phyloP scores from a whole-genome alignment of 179 eudicot species.

The Amaranthus tricolor region DNA sequence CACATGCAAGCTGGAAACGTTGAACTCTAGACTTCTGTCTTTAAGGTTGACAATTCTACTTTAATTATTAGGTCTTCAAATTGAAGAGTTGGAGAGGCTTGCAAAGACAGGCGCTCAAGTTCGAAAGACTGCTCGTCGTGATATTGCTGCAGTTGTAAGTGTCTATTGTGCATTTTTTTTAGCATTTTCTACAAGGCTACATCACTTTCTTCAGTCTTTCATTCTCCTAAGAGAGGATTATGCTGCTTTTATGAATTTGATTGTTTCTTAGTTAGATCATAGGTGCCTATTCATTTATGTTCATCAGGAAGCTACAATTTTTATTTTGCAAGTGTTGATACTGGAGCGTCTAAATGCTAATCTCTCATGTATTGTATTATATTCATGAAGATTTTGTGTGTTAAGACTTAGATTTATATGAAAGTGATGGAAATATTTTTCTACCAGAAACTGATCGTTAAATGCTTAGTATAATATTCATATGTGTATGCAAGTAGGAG shows the following conservation, averaged over 20 bases:
- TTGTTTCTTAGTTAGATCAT: background rate
- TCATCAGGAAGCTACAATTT: background rate
- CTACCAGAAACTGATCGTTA: no score
- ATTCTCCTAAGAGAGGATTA: background rate
- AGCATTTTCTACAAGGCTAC: background rate
- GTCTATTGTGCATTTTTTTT: background rate
- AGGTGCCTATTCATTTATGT: background rate
- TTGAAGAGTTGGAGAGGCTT: slow-evolving; percentile 72
- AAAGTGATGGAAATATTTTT: background rate
- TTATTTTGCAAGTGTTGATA: background rate
- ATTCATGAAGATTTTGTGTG: background rate
- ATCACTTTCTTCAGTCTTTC: background rate
- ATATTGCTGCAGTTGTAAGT: slow-evolving; percentile 94
- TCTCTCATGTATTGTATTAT: background rate
- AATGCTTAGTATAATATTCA: no score
- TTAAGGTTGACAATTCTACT: slow-evolving; percentile 5
- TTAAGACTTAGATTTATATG: background rate
- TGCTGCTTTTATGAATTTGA: background rate
- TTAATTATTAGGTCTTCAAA: slow-evolving; percentile 51
- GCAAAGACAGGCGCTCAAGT: slow-evolving; percentile 72
- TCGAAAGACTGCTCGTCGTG: slow-evolving; percentile 91
- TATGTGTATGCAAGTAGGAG: no score
- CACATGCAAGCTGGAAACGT: background rate
- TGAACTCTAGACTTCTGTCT: background rate
- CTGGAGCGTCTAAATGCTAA: background rate